Evolutionary conservation across 208 protist genomes (phyloP), one percentile per base, ranked within the genome.

Genomic region (Phytomonas sp.): DNA sequence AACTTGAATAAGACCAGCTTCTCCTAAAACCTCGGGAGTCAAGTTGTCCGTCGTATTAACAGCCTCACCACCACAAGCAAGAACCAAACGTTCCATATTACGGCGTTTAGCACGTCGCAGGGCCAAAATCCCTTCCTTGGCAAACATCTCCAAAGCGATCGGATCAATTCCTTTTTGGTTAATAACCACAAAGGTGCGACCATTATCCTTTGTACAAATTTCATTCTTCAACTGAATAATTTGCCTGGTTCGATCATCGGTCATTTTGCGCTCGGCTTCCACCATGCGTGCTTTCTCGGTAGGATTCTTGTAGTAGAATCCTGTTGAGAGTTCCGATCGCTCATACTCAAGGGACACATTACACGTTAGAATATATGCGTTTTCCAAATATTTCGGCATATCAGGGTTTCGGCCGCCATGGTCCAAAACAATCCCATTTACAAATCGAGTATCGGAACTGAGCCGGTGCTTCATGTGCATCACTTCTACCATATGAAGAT

Each of bases 81-180:
- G 82, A 60, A 94, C 88, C n/a, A 99, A 83, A 32, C 98, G 86
- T 81, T 99, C 98, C 98, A 99, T 99, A 83, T 99, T 99, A 75
- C 98, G 94, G 45, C 98, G 86, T 91, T 99, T 99, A 12, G 98
- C 98, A 60, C 99, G 88, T 45, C 99, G 94, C 8, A 99, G 86
- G 29, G 94, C 99, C 16, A 99, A 78, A 75, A 99, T 99, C 65
- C 96, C 94, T 67, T 98, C 98, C 75, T 99, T 99, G 12, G 98
- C 94, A 29, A 99, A 87, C 94, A 99, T 98, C 71, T 99, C 98
- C 11, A 99, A 90, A n/a, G 98, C 97, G 66, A 99, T 92, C 26
- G 97, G 98, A 88, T 99, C 99, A 78, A 99, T 99, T 70, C 99
- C 99, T 83, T 99, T 99, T 84, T 99, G 98, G 82, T 99, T 99